phyloP scores from a whole-genome alignment of 345 rosid species.

The Nasturtium officinale region DNA sequence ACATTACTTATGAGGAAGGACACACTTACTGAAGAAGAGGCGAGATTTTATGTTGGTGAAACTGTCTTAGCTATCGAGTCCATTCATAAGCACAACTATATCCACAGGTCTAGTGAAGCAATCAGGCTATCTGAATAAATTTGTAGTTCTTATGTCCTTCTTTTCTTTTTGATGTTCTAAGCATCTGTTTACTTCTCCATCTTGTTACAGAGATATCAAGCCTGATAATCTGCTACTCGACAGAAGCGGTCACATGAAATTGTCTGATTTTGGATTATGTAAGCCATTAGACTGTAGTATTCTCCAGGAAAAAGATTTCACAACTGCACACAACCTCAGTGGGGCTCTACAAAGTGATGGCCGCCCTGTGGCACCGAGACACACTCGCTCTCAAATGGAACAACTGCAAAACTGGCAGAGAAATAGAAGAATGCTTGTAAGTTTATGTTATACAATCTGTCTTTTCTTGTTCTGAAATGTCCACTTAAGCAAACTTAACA shows the following conservation, averaged over 20 bases:
- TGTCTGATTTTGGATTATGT: conserved; percentile 97
- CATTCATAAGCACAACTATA: conserved; percentile 94
- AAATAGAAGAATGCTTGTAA: conserved; percentile 94
- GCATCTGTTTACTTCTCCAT: neutral
- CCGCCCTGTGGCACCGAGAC: conserved; percentile 73
- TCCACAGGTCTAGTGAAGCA: conserved; percentile 71
- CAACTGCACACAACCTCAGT: conserved; percentile 60
- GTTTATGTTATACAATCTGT: conserved; percentile 26
- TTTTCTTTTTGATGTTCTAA: conserved; percentile 10
- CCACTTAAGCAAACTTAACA: conserved; percentile 1
- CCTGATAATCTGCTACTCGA: conserved; percentile 97
- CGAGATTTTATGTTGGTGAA: conserved; percentile 94
- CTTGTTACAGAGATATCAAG: conserved; percentile 82
- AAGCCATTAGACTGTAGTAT: conserved; percentile 95
- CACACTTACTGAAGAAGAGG: conserved; percentile 92
- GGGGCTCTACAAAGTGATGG: conserved; percentile 82
- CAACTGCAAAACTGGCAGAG: conserved; percentile 94
- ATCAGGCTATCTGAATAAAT: conserved; percentile 10
- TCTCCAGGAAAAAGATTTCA: conserved; percentile 92
- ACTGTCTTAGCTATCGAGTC: conserved; percentile 96
- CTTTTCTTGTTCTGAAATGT: neutral
- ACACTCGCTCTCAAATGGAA: conserved; percentile 88
- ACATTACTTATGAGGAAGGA: conserved; percentile 97
- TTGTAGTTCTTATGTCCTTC: neutral
- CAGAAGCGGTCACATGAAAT: conserved; percentile 89